Evolutionary conservation across 164 flowering plant species (phyloP).

Genomic region (Stephania japonica): DNA sequence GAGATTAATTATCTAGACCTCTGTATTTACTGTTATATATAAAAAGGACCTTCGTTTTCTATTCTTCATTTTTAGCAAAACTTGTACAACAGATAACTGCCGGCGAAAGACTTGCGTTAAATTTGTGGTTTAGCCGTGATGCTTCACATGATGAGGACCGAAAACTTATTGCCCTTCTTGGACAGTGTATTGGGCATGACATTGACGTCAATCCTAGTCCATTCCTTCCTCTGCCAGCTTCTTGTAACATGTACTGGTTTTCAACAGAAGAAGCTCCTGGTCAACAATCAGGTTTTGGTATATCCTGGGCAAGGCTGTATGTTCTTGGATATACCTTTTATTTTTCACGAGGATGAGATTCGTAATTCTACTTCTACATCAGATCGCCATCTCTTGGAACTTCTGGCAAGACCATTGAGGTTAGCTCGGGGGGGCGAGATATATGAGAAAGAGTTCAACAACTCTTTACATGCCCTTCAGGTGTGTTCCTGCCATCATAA

Average conservation of each 20-base stretch:
- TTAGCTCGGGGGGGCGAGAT: conserved; percentile 46
- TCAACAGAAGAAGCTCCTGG: conserved; percentile 39
- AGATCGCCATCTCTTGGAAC: conserved; percentile 30
- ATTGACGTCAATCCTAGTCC: conserved; percentile 19
- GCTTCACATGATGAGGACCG: conserved; percentile 76
- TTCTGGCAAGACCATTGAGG: conserved; percentile 38
- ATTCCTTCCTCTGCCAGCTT: conserved; percentile 60
- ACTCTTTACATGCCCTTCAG: conserved; percentile 87
- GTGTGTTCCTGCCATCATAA: conserved; percentile 25
- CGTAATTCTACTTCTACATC: conserved; percentile 5
- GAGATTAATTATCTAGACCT: too few relatives aligned
- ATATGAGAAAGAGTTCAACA: conserved; percentile 44
- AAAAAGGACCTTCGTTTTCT: too few relatives aligned
- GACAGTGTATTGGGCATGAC: conserved; percentile 21
- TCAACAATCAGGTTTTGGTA: conserved; percentile 48
- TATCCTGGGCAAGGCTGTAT: conserved; percentile 69
- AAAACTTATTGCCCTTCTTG: conserved; percentile 60
- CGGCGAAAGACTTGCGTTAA: conserved; percentile 86
- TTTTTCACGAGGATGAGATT: conserved; percentile 21
- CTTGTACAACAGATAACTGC: conserved; percentile 47
- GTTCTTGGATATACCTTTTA: conserved; percentile 51
- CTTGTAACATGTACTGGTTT: conserved; percentile 91
- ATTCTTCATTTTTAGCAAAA: neutral
- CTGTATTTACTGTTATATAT: too few relatives aligned
- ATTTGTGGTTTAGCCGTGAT: conserved; percentile 88